Evolutionary conservation across 768 basidiomycete genomes (phyloP), one percentile per base, ranked within the genome.

Genomic region (Mycena galopus): DNA sequence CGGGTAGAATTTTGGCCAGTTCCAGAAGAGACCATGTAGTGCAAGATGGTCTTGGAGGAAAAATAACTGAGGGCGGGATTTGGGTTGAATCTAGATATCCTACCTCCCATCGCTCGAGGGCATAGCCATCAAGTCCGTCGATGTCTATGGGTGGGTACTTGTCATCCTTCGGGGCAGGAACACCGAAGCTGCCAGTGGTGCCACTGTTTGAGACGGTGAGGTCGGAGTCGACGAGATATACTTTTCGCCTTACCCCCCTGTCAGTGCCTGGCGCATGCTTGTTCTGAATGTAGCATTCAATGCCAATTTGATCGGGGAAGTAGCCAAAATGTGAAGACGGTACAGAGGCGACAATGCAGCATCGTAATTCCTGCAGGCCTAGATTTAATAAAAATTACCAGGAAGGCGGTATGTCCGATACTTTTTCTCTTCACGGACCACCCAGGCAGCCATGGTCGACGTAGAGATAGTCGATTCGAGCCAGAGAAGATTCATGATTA

Each of bases 11-110:
- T 84, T 79, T 94, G 90, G n/a, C 91, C 94, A 32, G 90, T 91
- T 16, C 92, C 94, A 35, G 94, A 97, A 11, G 95, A 96, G 4
- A 99, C 98, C 96, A 99, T 98, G 79, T 95, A 99, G 82, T 98
- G 96, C 53, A 99, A 87, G 77, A 99, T 97, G 0, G 96, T 96
- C 96, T 99, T 7, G 17, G 42, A 72, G 33, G 32, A 39, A 56
- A 50, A 73, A 62, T 71, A 47, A 59, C 50, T 66, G 21, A 32
- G 68, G 55, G 42, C 21, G 23, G 44, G 50, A 30, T 66, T 51
- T 32, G 19, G 1, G 35, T 23, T 63, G 57, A 25, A 19, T 37
- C 50, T 25, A 3, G 27, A 30, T 23, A 58, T 79, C 87, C 73
- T 74, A 93, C 96, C 90, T 98, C 96, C 96, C 96, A 98, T 72